Evolutionary conservation across 129 eudicot species (phyloP), one percentile per base, ranked within the genome.

Genomic region (Pulicaria dysenterica): DNA sequence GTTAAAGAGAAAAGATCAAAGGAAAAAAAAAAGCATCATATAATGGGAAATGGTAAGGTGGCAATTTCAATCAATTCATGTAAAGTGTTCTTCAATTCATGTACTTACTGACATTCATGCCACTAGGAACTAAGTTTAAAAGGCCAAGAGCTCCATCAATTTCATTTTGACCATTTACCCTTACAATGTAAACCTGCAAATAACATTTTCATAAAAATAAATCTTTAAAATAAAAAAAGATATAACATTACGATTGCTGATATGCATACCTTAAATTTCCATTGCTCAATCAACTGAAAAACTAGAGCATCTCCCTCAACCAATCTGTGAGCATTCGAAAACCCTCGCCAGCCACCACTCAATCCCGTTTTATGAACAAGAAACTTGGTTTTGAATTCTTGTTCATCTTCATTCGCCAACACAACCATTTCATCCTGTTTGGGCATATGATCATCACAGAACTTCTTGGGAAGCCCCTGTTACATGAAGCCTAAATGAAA

Each of bases 321-420:
- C 72, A 87, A 77, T 37, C 80, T 68, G 45, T 84, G 93, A 15
- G 81, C 65, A n/a, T 82, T 66, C 8, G 89, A 69, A 72, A 84
- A 87, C 41, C 81, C 93, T 76, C 83, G 79, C 93, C 93, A 87
- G 14, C 93, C 93, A 40, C 61, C 89, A 63, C 93, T 87, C 13
- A 87, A 49, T 46, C 87, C 89, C 57, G 53, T 66, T 54, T 81
- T 87, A 12, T 58, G 72, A 19, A 71, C 67, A 12, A 85, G 82
- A 78, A 46, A 88, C 62, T 78, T 79, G 1, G 88, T 82, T 3
- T 66, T 56, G 34, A 40, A 80, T 53, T 82, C 78, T 13, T 49
- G 50, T 5, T 61, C 85, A 74, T 45, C 59, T 77, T 84, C 87
- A 75, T 82, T 84, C 49, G 82, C 85, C 69, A 87, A 49, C 39